Evolutionary conservation across 306 rosid species (phyloP).

Genomic region (Malus asiatica): DNA sequence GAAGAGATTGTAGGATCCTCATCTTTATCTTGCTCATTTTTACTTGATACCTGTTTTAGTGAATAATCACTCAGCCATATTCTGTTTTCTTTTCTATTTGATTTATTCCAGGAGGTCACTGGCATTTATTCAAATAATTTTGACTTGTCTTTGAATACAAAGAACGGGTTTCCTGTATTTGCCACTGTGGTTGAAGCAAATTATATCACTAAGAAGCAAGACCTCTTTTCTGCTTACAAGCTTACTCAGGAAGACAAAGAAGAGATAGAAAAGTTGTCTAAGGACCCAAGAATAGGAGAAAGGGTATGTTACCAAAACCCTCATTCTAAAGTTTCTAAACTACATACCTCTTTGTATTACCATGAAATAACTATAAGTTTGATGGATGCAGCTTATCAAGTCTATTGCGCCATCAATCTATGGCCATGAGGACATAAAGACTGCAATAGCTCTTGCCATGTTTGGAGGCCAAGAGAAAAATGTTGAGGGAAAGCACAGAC

Average conservation of each 20-base stretch:
- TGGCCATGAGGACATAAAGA: slow-evolving; percentile 92
- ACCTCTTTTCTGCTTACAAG: slow-evolving; percentile 89
- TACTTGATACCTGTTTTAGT: not conserved
- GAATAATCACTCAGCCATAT: slow-evolving; percentile 20
- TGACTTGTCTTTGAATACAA: slow-evolving; percentile 88
- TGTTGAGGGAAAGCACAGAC: slow-evolving; percentile 80
- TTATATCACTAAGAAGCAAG: slow-evolving; percentile 83
- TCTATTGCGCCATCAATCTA: slow-evolving; percentile 97
- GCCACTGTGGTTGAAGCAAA: slow-evolving; percentile 99
- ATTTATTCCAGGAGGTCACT: slow-evolving; percentile 78
- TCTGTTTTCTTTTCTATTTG: slow-evolving; percentile 7
- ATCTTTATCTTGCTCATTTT: slow-evolving; percentile 17
- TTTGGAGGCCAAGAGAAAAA: slow-evolving; percentile 97
- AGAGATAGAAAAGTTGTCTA: slow-evolving; percentile 70
- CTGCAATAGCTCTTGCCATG: slow-evolving; percentile 95
- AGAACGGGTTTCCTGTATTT: slow-evolving; percentile 97
- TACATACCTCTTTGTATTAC: not conserved
- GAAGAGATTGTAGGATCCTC: slow-evolving; percentile 78
- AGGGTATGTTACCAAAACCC: slow-evolving; percentile 50
- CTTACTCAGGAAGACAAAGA: slow-evolving; percentile 93
- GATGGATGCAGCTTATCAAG: slow-evolving; percentile 58
- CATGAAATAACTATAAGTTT: not conserved
- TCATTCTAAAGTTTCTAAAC: not conserved
- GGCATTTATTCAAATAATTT: slow-evolving; percentile 92
- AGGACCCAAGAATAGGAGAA: slow-evolving; percentile 95